These are phyloP conservation scores for Trametes elegans DNA, from an alignment of 768 basidiomycete genomes.

Conservation along the genomic window DNA sequence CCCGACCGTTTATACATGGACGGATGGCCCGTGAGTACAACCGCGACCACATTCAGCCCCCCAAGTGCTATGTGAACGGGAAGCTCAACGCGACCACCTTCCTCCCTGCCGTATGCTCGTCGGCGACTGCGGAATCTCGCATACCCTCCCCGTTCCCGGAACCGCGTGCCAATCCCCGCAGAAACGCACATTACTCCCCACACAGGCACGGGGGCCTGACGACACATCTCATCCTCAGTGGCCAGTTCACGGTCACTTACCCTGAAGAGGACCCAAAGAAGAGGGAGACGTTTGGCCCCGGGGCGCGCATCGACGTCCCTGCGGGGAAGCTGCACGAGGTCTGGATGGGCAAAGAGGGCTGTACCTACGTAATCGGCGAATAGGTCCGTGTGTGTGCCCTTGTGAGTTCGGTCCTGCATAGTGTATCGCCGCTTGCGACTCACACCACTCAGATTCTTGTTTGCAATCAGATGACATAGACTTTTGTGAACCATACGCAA, in stretches of 20 bases:
- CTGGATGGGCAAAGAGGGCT: slow-evolving; percentile 31
- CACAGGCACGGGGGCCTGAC: slow-evolving; percentile 28
- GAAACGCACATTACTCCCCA: slow-evolving; percentile 28
- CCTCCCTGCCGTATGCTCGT: too few species aligned
- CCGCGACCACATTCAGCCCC: background rate
- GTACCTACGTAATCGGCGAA: slow-evolving; percentile 32
- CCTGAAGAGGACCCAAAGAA: slow-evolving; percentile 23
- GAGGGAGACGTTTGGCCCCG: slow-evolving; percentile 28
- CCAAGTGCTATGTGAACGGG: background rate
- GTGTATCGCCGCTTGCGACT: too few species aligned
- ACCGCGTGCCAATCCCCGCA: background rate
- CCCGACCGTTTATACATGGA: slow-evolving; percentile 30
- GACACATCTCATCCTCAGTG: slow-evolving; percentile 30
- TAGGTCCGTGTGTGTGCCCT: background rate
- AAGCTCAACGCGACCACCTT: background rate
- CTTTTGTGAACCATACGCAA: too few species aligned
- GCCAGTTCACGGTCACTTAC: slow-evolving; percentile 27
- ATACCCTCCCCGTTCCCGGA: background rate
- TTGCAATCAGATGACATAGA: too few species aligned
- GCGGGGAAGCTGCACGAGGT: slow-evolving; percentile 30
- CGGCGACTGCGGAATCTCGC: background rate
- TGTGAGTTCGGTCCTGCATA: too few species aligned
- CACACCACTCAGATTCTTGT: too few species aligned
- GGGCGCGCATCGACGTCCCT: slow-evolving; percentile 29
- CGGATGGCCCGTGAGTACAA: slow-evolving; percentile 26